Conservation (phyloP, 306 rosid genomes). For the Vigna unguiculata region DNA sequence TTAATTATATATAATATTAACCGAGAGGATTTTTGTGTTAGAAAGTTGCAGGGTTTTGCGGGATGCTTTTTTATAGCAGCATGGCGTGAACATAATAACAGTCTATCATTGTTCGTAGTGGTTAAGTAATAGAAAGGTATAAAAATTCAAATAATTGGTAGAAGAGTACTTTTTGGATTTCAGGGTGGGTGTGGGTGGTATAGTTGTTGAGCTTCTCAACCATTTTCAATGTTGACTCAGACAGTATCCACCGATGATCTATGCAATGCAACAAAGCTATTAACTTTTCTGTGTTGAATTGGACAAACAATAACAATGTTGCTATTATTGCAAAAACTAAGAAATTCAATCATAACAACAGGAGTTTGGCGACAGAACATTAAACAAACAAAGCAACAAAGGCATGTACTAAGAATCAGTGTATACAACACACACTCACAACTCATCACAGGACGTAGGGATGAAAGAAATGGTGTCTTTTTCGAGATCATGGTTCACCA, state of each 20-base stretch:
- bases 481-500: conserved; percentile 62
- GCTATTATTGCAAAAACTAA: conserved; percentile 37
- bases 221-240: background rate
- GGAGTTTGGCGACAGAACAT: conserved; percentile 19
- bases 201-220: conserved; percentile 41
- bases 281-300: background rate
- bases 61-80: conserved; percentile 14
- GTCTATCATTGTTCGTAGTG: background rate
- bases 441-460: conserved; percentile 49
- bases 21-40: background rate
- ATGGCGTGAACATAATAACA: background rate
- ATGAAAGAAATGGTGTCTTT: conserved; percentile 50
- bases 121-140: background rate
- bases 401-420: background rate
- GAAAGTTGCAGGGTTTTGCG: background rate
- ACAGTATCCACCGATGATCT: background rate
- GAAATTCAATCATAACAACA: conserved; percentile 38
- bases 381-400: background rate
- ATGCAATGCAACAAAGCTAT: conserved; percentile 4
- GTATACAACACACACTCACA: conserved; percentile 37
- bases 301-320: conserved; percentile 3
- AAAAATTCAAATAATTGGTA: conserved; percentile 22
- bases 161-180: conserved; percentile 11
- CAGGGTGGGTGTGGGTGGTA: conserved; percentile 25
- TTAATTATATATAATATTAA: no score